Evolutionary conservation across 1,284 basidiomycete genomes (phyloP).

Genomic region (Clitocybe nebularis): DNA sequence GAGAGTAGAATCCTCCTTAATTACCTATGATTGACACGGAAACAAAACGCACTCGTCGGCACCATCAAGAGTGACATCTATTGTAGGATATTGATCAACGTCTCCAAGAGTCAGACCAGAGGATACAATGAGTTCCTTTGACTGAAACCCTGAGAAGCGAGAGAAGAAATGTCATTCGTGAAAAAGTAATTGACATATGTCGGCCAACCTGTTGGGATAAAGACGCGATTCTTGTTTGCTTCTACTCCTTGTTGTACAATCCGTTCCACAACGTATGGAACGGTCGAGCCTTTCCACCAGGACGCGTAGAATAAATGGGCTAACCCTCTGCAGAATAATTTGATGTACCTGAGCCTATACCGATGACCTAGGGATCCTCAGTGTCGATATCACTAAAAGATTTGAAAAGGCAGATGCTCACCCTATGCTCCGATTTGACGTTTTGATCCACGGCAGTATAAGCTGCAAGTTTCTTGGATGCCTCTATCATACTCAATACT

Average conservation of each 20-base stretch:
- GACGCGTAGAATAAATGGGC: constrained; percentile 35
- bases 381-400: not conserved
- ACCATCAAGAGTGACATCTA: constrained; percentile 97
- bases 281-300: constrained; percentile 91
- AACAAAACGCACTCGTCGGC: constrained; percentile 85
- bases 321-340: not conserved
- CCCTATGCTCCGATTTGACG: constrained; percentile 80
- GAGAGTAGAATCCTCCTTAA: constrained; percentile 7
- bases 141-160: constrained; percentile 77
- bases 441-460: constrained; percentile 94
- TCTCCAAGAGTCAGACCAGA: constrained; percentile 85
- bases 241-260: constrained; percentile 83
- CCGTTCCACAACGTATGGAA: constrained; percentile 96
- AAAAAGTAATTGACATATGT: not conserved
- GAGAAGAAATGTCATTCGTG: constrained; percentile 43
- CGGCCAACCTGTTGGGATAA: constrained; percentile 80
- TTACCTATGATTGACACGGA: not conserved
- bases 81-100: constrained; percentile 83
- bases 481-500: constrained; percentile 52
- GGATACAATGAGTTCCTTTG: constrained; percentile 89
- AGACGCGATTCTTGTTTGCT: constrained; percentile 78
- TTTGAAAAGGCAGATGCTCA: constrained; percentile 31
- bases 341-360: constrained; percentile 77
- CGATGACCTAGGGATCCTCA: constrained; percentile 61
- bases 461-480: constrained; percentile 87